Percentiles rank a stretch among this genome's conserved stretches.
phyloP scores from a whole-genome alignment of 1,284 basidiomycete genomes.

The Sporisorium sorghi region DNA sequence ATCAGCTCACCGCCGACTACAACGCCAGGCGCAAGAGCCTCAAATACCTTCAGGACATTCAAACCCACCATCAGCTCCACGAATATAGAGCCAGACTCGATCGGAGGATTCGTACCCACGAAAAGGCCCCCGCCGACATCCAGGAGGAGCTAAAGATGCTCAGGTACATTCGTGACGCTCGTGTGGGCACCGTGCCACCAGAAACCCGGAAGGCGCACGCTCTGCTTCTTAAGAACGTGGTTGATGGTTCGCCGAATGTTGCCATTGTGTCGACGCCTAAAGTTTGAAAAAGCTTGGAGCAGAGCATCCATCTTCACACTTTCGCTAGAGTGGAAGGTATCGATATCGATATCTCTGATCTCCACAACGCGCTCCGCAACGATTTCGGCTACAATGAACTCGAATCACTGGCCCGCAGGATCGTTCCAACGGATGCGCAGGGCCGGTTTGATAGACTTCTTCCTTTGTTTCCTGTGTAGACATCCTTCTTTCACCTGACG shows the following conservation, averaged over 20 bases:
- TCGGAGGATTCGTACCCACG: too few species aligned
- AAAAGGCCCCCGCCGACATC: too few species aligned
- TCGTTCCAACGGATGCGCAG: slow-evolving; percentile 3
- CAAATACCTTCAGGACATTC: too few species aligned
- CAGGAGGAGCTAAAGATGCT: too few species aligned
- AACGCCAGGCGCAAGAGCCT: too few species aligned
- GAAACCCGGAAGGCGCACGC: slow-evolving; percentile 12
- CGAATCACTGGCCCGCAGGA: neutral
- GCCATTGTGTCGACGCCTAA: slow-evolving; percentile 17
- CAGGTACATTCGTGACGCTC: too few species aligned
- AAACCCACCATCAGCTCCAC: too few species aligned
- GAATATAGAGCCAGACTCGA: too few species aligned
- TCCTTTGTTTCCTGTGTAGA: neutral
- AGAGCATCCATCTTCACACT: slow-evolving; percentile 13
- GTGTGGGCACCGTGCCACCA: too few species aligned
- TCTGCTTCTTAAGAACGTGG: slow-evolving; percentile 2
- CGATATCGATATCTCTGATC: neutral
- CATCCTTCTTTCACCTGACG: too few species aligned
- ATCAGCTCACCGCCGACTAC: too few species aligned
- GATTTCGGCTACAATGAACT: neutral
- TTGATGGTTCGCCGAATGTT: neutral
- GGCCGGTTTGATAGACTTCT: slow-evolving; percentile 1
- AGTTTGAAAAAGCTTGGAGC: slow-evolving; percentile 5
- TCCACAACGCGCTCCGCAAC: neutral
- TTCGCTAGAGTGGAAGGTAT: neutral